Evolutionary conservation across 2,329 filamentous ascomycete genomes (phyloP), one percentile per base, ranked within the genome.

Genomic region (Aspergillus uvarum): DNA sequence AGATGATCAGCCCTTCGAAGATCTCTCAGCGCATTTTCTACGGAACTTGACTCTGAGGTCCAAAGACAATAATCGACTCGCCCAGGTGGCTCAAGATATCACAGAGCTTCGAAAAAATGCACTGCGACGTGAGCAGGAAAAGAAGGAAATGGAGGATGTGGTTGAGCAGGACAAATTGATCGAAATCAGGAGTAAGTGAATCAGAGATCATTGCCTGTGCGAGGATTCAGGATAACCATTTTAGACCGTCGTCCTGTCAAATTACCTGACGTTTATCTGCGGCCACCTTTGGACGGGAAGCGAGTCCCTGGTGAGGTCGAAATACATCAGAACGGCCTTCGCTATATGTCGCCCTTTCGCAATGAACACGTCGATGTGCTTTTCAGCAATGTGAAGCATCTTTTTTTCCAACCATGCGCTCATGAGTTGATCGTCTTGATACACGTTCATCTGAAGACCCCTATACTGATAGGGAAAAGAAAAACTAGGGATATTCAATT

Each of bases 401-500:
- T 99, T 2, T 99, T 99, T 83, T 99, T 99, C 83, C 95, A 99
- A 76, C 95, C 96, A 29, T 98, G 92, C 71, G 90, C 92, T 69
- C 92, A 96, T 71, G 95, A 99, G 76, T 81, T 99, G 70, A 96
- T 99, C 67, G 96, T 99, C 66, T 91, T 99, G 69, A 97, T 99
- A 67, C 95, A 99, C 76, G 90, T 99, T 59, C 95, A 99, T 75
- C 85, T 99, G 53, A 97, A 96, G 79, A 96, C 97, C 63, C 95
- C 95, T 2, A 98, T 99, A 74, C 92, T 99, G 76, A 90, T 99
- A 64, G 95, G 95, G 62, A 98, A 96, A 83, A 96, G 96, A 81
- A 99, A 99, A 86, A 96, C 95, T 11, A 97, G 95, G 80, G 96
- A 99, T 74, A 90, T 99, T 1, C 96, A 99, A 70, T 99, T 99